These are phyloP conservation scores for Phyllosticta paracitricarpa DNA, from an alignment of 2,329 filamentous ascomycete species.

Conservation along the genomic window DNA sequence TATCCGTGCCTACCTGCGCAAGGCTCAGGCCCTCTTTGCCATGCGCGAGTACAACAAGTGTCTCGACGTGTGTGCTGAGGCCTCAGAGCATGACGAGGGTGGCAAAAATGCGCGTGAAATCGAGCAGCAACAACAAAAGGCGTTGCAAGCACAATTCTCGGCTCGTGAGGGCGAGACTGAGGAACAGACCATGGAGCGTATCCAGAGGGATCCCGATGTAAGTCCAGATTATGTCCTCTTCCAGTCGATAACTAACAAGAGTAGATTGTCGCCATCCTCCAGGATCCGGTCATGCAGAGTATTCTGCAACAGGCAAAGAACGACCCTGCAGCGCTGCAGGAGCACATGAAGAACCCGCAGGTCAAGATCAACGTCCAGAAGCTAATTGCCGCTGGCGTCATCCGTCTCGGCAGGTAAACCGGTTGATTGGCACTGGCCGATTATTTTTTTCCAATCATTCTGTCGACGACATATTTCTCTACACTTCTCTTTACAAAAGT, in stretches of 20 bases:
- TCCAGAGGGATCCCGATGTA: slow-evolving; percentile 85
- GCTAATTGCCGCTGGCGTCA: slow-evolving; percentile 84
- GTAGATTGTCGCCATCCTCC: slow-evolving; percentile 78
- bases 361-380: slow-evolving; percentile 89
- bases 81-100: slow-evolving; percentile 63
- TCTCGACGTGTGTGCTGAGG: slow-evolving; percentile 78
- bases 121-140: slow-evolving; percentile 88
- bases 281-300: slow-evolving; percentile 95
- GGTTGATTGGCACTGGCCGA: background rate
- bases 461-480: background rate
- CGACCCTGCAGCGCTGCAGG: slow-evolving; percentile 82
- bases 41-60: slow-evolving; percentile 98
- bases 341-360: slow-evolving; percentile 90
- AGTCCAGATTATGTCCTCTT: slow-evolving; percentile 25
- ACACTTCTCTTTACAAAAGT: background rate
- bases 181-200: slow-evolving; percentile 84
- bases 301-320: slow-evolving; percentile 94
- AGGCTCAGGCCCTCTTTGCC: slow-evolving; percentile 87
- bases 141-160: slow-evolving; percentile 78
- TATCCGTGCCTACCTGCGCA: slow-evolving; percentile 91
- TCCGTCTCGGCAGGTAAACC: slow-evolving; percentile 55
- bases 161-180: slow-evolving; percentile 91
- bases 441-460: background rate
- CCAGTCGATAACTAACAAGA: background rate
- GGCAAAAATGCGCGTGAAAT: slow-evolving; percentile 84